Percentiles rank a stretch among this genome's conserved stretches.
These are phyloP conservation scores for Asterophora parasitica DNA, from an alignment of 768 basidiomycete genomes.

Conservation along the genomic window DNA sequence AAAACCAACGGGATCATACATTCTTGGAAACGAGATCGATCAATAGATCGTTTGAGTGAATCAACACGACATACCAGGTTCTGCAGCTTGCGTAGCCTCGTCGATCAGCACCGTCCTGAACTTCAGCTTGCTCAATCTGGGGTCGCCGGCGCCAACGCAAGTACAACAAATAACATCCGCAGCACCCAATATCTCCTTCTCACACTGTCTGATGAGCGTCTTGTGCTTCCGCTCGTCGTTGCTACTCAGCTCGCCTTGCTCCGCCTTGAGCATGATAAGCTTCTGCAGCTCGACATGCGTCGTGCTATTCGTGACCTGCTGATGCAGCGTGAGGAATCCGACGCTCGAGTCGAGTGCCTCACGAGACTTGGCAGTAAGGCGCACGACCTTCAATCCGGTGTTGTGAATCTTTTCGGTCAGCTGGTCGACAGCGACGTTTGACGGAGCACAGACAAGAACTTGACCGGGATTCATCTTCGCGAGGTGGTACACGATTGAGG, in stretches of 20 bases:
- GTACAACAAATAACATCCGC: constrained; percentile 99
- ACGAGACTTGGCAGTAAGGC: constrained; percentile 95
- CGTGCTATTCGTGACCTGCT: constrained; percentile 95
- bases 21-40: constrained; percentile 45
- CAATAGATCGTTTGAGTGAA: neutral
- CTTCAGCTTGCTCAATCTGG: constrained; percentile 92
- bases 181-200: constrained; percentile 92
- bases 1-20: constrained; percentile 99
- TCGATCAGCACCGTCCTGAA: constrained; percentile 98
- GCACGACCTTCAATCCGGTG: constrained; percentile 98
- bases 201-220: constrained; percentile 88
- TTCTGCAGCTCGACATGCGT: constrained; percentile 97
- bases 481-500: constrained; percentile 96
- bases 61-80: constrained; percentile 64
- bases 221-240: constrained; percentile 98
- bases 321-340: constrained; percentile 89
- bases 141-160: constrained; percentile 97
- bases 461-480: constrained; percentile 99
- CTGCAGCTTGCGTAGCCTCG: constrained; percentile 97
- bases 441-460: constrained; percentile 97
- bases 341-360: constrained; percentile 98
- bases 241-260: constrained; percentile 94
- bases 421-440: constrained; percentile 99
- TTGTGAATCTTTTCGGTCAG: constrained; percentile 97
- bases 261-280: constrained; percentile 94